These are phyloP conservation scores for Ambispora gerdemannii DNA, from an alignment of 192 early-diverging fungal genomes.

Conservation along the genomic window DNA sequence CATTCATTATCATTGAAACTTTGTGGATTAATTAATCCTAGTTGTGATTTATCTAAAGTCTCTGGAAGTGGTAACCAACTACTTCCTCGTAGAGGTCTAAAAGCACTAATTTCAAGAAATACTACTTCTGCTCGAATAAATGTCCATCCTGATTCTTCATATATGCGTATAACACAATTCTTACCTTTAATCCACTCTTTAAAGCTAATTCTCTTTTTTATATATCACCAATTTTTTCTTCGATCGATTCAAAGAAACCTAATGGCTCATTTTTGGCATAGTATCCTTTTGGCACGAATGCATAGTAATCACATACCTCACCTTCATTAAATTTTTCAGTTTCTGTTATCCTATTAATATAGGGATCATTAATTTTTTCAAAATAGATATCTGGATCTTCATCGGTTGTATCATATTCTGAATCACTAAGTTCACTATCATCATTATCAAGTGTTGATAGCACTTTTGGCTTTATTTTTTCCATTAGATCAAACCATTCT, in stretches of 20 bases:
- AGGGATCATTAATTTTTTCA: no score
- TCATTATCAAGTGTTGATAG: no score
- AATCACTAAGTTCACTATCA: no score
- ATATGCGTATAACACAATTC: not conserved
- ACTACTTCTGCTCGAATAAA: not conserved
- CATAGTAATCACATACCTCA: no score
- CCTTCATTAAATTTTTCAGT: no score
- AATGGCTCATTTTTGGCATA: not conserved
- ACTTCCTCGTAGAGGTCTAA: not conserved
- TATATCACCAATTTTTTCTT: slow-evolving; percentile 12
- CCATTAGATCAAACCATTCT: slow-evolving; percentile 17
- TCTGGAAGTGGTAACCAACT: not conserved
- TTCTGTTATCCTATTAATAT: no score
- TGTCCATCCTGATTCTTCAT: slow-evolving; percentile 3
- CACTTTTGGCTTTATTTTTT: no score
- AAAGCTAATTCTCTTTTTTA: not conserved
- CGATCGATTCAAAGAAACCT: slow-evolving; percentile 2
- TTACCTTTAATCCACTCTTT: not conserved
- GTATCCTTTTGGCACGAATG: not conserved
- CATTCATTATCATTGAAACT: slow-evolving; percentile 6
- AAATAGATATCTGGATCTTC: no score
- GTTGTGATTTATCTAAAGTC: not conserved
- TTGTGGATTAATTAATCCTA: slow-evolving; percentile 16
- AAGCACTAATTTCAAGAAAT: slow-evolving; percentile 2
- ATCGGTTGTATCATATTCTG: no score